Conservation (phyloP, 225 moss, liverwort and hornwort genomes). For the Antitrichia curtipendula region DNA sequence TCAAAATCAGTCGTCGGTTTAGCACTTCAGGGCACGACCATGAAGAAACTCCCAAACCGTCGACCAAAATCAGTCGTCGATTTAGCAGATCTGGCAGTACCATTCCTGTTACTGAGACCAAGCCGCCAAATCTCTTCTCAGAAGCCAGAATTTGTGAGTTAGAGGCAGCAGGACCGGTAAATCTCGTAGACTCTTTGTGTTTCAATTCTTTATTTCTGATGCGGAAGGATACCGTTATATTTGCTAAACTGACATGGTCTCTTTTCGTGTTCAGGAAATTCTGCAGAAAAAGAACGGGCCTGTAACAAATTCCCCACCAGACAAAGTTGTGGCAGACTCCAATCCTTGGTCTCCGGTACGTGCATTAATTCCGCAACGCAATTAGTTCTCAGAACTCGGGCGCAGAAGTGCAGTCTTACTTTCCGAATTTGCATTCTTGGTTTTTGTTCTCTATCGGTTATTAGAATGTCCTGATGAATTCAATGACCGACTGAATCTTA, state of each 20-base stretch:
- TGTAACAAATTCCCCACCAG: slow-evolving; percentile 77
- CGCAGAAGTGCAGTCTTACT: background rate
- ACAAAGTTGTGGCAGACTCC: slow-evolving; percentile 36
- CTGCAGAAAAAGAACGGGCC: slow-evolving; percentile 67
- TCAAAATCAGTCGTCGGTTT: slow-evolving; percentile 19
- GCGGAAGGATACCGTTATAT: background rate
- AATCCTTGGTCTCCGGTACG: slow-evolving; percentile 96
- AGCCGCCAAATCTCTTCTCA: slow-evolving; percentile 35
- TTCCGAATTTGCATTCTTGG: background rate
- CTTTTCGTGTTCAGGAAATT: slow-evolving; percentile 33
- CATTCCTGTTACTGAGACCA: background rate
- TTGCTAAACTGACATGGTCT: background rate
- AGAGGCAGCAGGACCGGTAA: slow-evolving; percentile 73
- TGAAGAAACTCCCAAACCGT: slow-evolving; percentile 10
- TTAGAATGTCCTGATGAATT: background rate
- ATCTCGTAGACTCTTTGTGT: background rate
- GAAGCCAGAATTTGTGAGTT: slow-evolving; percentile 64
- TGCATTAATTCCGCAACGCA: background rate
- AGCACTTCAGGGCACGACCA: slow-evolving; percentile 41
- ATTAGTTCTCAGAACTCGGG: background rate
- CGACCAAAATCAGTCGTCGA: slow-evolving; percentile 18
- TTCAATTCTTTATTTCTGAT: background rate
- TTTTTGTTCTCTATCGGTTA: background rate
- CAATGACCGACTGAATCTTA: background rate
- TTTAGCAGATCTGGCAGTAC: slow-evolving; percentile 24